phyloP scores from a whole-genome alignment of 495 filamentous ascomycete genomes.

The Endocarpon pusillum region DNA sequence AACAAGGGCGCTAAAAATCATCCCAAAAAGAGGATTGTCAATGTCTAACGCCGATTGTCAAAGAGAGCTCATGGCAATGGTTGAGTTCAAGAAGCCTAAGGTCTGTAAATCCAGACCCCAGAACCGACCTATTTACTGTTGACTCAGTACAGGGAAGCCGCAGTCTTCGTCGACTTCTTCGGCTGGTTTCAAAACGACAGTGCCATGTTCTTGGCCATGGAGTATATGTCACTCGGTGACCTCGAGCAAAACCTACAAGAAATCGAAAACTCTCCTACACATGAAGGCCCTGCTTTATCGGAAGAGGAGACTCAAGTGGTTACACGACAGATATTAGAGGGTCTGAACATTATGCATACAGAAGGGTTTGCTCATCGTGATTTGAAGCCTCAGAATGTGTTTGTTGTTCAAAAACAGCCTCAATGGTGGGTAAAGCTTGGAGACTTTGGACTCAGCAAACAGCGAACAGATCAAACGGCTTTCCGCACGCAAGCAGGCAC shows the following conservation, averaged over 20 bases:
- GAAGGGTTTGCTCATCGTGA: neutral
- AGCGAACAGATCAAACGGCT: neutral
- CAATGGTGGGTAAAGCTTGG: neutral
- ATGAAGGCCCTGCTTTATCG: too few relatives aligned
- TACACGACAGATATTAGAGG: neutral
- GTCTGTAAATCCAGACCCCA: too few relatives aligned
- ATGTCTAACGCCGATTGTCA: too few relatives aligned
- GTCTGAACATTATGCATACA: neutral
- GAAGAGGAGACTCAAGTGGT: neutral
- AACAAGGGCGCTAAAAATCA: too few relatives aligned
- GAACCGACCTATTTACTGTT: too few relatives aligned
- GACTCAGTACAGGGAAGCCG: conserved; percentile 1
- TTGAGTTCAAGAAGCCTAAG: too few relatives aligned
- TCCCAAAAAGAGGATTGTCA: too few relatives aligned
- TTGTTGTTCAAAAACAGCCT: neutral
- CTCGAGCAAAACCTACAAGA: neutral
- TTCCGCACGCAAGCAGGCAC: neutral
- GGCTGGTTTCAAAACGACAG: conserved; percentile 4
- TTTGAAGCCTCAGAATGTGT: neutral
- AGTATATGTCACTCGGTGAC: conserved; percentile 3
- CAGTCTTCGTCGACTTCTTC: conserved; percentile 2
- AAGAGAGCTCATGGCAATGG: too few relatives aligned
- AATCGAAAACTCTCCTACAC: too few relatives aligned
- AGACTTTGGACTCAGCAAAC: neutral
- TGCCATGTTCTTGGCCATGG: conserved; percentile 3